Evolutionary conservation across 2,329 filamentous ascomycete species (phyloP), one percentile per base, ranked within the genome.

Genomic region (Fusarium sp.): DNA sequence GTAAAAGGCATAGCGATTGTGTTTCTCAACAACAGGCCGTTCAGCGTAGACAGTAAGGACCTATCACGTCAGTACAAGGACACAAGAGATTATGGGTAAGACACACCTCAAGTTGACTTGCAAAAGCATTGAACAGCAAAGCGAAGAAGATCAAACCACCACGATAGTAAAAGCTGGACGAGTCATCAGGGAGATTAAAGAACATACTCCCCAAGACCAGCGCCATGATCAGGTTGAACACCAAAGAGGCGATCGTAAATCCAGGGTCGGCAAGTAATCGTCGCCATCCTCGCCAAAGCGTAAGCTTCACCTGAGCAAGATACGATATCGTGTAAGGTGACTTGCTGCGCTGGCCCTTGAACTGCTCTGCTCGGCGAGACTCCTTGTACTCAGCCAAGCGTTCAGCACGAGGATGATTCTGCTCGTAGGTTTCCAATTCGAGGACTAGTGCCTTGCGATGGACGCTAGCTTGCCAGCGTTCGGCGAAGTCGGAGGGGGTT

Each of bases 181-280:
- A 82, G n/a, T 80, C 81, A 7, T 79, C 51, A 0, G 81, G 79
- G 1, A 83, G 78, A 9, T 83, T 79, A 62, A 77, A 88, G 67
- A 85, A 88, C 62, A 88, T 79, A 21, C 81, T 84, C n/a, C 85
- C 84, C 55, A 87, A 78, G 43, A 88, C 84, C 12, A 88, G 73
- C 6, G 83, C 82, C 76, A 86, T 81, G 64, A 86, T 73, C 49
- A 85, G 62, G 49, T 87, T 83, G 28, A 81, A 81, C 18, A 79
- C 57, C 4, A 83, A 78, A 18, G 79, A 80, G 0, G 79, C 80
- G 13, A 81, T 70, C 0, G 82, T 82, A 6, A 81, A 79, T 0
- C 79, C 69, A 7, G 80, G 79, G 63, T 85, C 80, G 44, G 79
- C 78, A 63, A 76, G 74, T 49, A 85, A 69, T 37, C 81, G 70